These are phyloP conservation scores for Mucuna pruriens DNA, from an alignment of 306 rosid genomes.

Conservation along the genomic window DNA sequence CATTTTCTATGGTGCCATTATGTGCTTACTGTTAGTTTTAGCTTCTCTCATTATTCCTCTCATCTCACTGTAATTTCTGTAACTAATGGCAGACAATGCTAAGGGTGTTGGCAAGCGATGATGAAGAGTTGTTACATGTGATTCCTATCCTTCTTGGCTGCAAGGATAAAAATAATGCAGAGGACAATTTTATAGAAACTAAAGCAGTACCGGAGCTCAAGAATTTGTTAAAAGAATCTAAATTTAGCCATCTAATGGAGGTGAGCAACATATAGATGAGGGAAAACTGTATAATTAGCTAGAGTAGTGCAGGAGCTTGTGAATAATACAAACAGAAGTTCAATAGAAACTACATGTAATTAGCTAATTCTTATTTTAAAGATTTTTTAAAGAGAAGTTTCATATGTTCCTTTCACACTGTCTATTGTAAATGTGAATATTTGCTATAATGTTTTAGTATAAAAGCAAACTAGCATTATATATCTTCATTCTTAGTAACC, in stretches of 20 bases:
- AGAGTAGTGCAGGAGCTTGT: slow-evolving; percentile 1
- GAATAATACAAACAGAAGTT: slow-evolving; percentile 18
- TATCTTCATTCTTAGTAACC: slow-evolving; percentile 27
- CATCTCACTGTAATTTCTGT: slow-evolving; percentile 26
- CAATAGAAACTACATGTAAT: slow-evolving; percentile 7
- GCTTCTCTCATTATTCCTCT: not conserved
- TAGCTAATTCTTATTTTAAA: slow-evolving; percentile 2
- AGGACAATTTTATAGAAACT: slow-evolving; percentile 51
- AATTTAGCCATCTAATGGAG: slow-evolving; percentile 95
- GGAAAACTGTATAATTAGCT: slow-evolving; percentile 18
- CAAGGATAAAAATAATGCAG: slow-evolving; percentile 49
- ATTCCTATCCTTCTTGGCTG: slow-evolving; percentile 84
- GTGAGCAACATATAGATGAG: slow-evolving; percentile 47
- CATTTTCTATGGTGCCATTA: slow-evolving; percentile 3
- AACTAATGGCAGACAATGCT: slow-evolving; percentile 69
- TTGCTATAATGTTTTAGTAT: slow-evolving; percentile 8
- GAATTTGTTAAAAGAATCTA: slow-evolving; percentile 68
- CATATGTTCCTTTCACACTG: slow-evolving; percentile 17
- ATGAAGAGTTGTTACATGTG: slow-evolving; percentile 63
- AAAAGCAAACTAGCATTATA: slow-evolving; percentile 12
- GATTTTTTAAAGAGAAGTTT: not conserved
- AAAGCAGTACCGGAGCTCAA: slow-evolving; percentile 44
- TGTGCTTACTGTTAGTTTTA: not conserved
- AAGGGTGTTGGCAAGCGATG: slow-evolving; percentile 71
- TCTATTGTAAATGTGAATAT: not conserved